Evolutionary conservation across 1,139 yeast genomes (phyloP), one percentile per base, ranked within the genome.

Genomic region (Nadsonia commutata): DNA sequence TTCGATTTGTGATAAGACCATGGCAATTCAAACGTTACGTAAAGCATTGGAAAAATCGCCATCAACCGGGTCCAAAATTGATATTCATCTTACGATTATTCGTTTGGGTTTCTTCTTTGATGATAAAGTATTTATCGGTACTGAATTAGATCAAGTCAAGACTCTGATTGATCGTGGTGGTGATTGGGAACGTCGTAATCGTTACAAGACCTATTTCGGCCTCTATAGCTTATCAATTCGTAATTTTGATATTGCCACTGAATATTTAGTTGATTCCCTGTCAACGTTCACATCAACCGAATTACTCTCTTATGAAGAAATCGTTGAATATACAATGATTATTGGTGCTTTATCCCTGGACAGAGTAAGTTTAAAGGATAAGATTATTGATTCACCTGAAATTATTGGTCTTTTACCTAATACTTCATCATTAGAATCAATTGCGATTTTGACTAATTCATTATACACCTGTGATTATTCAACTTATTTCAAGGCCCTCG

Each of bases 231-330:
- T 90, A 71, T 82, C 95, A 16, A 79, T 90, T 21, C 76, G 99
- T 56, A 78, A 85, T 56, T 93, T 93, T 56, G 67, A 67, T 27
- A 94, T 84, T 53, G 95, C 94, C 1, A 77, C 96, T 2, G 75
- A 76, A 47, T 67, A 88, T 51, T 72, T 93, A 56, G 83, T 84
- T 52, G 98, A 88, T 60, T 80, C 94, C 13, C 71, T 93, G 61
- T 88, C 97, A 17, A 93, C 99, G 1, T 90, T 90, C 64, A 88
- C 98, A 1, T 84, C 95, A n/a, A 80, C 88, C 1, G 99, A 93
- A 62, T 69, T 93, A 50, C 76, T 95, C 48, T 74, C 85, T 6
- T 90, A 90, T 64, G 94, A 86, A 58, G 83, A 83, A 58, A 79
- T 93, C 51, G 96, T 94, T 2, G 80, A 79, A 48, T 88, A 81